Conservation (phyloP, 2,329 filamentous ascomycete genomes). For the Microdochium nivale region DNA sequence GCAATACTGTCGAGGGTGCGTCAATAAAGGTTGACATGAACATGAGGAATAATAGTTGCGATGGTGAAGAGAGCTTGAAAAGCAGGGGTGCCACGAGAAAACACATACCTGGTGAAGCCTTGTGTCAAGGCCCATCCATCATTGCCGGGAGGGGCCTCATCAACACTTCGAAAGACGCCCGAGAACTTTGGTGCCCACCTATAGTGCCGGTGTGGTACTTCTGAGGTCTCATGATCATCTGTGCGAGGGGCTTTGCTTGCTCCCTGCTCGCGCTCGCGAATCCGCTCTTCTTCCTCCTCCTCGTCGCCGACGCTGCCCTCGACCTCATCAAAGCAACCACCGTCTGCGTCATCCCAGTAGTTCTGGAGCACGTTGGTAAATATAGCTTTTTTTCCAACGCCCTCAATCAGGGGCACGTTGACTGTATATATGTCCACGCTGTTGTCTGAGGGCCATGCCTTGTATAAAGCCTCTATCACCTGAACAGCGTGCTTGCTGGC, state of each 20-base stretch:
- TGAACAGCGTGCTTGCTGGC: constrained; percentile 66
- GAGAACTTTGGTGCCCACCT: constrained; percentile 86
- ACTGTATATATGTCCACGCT: constrained; percentile 80
- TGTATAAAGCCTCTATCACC: constrained; percentile 70
- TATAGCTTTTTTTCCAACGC: constrained; percentile 63
- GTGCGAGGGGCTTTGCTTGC: neutral
- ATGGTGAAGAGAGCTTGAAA: neutral
- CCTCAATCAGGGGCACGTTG: constrained; percentile 79
- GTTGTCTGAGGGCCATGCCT: constrained; percentile 60
- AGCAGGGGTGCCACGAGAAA: too few relatives aligned
- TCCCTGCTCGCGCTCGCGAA: constrained; percentile 52
- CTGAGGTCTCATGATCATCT: neutral
- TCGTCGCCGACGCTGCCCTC: constrained; percentile 56
- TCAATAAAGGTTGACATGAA: constrained; percentile 1
- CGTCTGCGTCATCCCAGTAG: constrained; percentile 65
- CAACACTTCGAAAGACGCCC: constrained; percentile 83
- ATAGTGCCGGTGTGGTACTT: constrained; percentile 68
- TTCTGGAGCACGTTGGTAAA: constrained; percentile 88
- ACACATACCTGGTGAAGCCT: constrained; percentile 68
- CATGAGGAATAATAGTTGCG: neutral
- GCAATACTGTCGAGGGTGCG: constrained; percentile 58
- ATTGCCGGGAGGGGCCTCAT: constrained; percentile 68
- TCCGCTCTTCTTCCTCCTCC: constrained; percentile 62
- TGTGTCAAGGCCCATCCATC: constrained; percentile 92
- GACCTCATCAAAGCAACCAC: constrained; percentile 77